A percentile compares a stretch with the other conserved stretches of the same genome.
Conservation (phyloP, 116 monocot species). For the Cymodocea nodosa region DNA sequence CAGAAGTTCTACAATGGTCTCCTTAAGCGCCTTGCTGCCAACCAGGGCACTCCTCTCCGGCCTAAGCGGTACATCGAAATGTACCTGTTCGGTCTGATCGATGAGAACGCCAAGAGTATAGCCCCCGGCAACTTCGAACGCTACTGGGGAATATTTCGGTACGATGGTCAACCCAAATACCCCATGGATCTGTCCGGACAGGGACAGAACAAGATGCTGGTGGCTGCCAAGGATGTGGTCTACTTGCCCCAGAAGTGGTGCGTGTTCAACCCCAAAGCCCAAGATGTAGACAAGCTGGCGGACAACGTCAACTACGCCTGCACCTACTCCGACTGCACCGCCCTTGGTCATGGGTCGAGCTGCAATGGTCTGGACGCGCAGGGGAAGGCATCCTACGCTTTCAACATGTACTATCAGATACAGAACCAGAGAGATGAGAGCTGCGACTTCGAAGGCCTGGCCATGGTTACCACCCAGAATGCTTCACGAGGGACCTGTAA, state of each 20-base stretch:
- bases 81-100: conserved; percentile 39
- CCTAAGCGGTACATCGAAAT: conserved; percentile 18
- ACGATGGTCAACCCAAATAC: conserved; percentile 42
- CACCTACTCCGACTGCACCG: conserved; percentile 37
- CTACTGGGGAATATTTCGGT: conserved; percentile 43
- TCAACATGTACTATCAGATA: conserved; percentile 37
- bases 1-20: conserved; percentile 39
- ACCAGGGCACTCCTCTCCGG: conserved; percentile 29
- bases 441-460: conserved; percentile 37
- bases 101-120: conserved; percentile 38
- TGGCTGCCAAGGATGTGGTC: conserved; percentile 20
- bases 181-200: conserved; percentile 24
- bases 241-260: conserved; percentile 33
- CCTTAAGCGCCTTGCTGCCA: conserved; percentile 18
- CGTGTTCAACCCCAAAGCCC: conserved; percentile 18
- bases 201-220: conserved; percentile 14
- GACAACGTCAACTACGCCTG: conserved; percentile 32
- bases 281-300: conserved; percentile 12
- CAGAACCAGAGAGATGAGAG: conserved; percentile 23
- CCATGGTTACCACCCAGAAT: conserved; percentile 18
- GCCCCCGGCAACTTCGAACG: conserved; percentile 40
- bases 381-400: conserved; percentile 42
- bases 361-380: conserved; percentile 31
- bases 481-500: conserved; percentile 7
- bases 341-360: conserved; percentile 28